Evolutionary conservation across 139 green algal genomes (phyloP), one percentile per base, ranked within the genome.

Genomic region (Chlorella ohadii): DNA sequence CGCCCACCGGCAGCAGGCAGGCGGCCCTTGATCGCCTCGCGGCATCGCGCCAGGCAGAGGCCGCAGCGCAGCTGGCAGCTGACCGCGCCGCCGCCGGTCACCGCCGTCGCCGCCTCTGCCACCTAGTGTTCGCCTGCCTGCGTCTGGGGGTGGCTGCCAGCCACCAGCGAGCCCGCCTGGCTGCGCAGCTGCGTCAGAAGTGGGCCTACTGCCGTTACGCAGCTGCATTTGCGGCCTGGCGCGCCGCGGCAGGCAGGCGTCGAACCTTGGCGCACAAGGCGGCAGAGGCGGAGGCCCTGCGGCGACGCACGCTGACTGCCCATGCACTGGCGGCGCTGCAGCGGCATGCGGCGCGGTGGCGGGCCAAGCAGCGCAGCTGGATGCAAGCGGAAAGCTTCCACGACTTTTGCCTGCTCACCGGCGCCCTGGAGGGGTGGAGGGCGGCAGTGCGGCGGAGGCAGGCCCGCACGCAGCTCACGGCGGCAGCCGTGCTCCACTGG

Each of bases 401-500:
- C 27, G 34, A 19, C 25, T 84, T 78, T 47, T 74, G 41, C 44
- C 33, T 47, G 11, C 39, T 84, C 27, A 67, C 39, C 23, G n/a
- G 64, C 33, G 25, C 25, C 17, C 31, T 84, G 44, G 65, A 84
- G 4, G 44, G 28, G 19, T 84, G 78, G 78, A 28, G 78, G n/a
- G 9, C 13, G 25, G 41, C 51, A 3, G 23, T 84, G 44, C 31
- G 7, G 41, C n/a, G 17, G 17, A 16, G 22, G 22, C 33, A 19
- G 31, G 25, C 47, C 27, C 36, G 7, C 27, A n/a, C 6, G 15
- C 19, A 23, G 20, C 67, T 78, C 4, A 36, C 47, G 51, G 20
- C 51, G 15, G 66, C 51, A 4, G 51, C 79, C 2, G 47, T 76
- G 38, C 44, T 78, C 51, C 79, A 84, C 70, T 75, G 67, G 55